These are phyloP conservation scores for Globisporangium megalacanthum DNA, from an alignment of 352 stramenopile genomes.

Conservation along the genomic window DNA sequence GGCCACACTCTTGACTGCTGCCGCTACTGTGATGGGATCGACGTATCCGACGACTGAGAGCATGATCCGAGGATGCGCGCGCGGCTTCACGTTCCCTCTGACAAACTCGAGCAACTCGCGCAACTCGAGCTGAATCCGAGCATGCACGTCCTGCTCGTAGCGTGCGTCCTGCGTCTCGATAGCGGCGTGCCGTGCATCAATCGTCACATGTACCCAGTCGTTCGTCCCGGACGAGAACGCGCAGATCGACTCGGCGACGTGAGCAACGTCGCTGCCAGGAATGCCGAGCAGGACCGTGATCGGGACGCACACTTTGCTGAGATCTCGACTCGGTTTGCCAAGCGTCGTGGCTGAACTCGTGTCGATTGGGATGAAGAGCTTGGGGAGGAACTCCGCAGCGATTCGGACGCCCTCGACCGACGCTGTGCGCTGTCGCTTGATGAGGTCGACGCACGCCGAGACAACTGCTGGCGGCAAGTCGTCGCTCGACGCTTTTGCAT, in stretches of 20 bases:
- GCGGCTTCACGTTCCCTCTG: conserved; percentile 10
- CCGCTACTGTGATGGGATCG: conserved; percentile 40
- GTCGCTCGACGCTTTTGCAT: conserved; percentile 14
- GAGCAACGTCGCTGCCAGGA: conserved; percentile 42
- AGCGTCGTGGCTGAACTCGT: conserved; percentile 28
- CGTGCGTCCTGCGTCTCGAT: conserved; percentile 1
- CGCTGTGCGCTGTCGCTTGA: conserved; percentile 21
- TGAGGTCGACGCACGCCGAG: conserved; percentile 15
- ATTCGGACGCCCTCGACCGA: conserved; percentile 17
- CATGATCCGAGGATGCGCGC: conserved; percentile 41
- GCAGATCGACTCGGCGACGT: conserved; percentile 36
- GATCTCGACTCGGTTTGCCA: conserved; percentile 25
- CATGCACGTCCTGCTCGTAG: conserved; percentile 22
- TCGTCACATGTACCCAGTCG: conserved; percentile 34
- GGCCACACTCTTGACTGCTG: conserved; percentile 29
- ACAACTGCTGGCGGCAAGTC: conserved; percentile 10
- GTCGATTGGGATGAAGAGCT: conserved; percentile 61
- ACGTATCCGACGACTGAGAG: conserved; percentile 52
- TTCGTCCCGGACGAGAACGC: conserved; percentile 37
- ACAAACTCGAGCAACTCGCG: conserved; percentile 16
- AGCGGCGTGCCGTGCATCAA: conserved; percentile 30
- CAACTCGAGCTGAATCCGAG: conserved; percentile 21
- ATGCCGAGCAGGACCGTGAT: conserved; percentile 61
- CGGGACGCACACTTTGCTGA: conserved; percentile 32
- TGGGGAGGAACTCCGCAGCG: conserved; percentile 36